These are phyloP conservation scores for Punica granatum DNA, from an alignment of 345 rosid genomes.

Conservation along the genomic window DNA sequence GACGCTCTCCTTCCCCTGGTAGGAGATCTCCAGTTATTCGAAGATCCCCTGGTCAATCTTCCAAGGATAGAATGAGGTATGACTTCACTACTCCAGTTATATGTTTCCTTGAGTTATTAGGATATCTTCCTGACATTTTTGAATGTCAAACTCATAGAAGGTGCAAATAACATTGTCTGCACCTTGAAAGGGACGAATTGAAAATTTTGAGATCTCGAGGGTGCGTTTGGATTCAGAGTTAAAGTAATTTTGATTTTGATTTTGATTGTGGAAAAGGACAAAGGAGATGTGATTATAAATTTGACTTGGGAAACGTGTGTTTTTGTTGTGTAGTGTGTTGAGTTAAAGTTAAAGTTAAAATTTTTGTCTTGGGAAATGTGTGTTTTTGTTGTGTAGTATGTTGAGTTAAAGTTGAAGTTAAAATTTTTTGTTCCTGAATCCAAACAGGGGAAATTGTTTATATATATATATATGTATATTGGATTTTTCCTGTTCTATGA, in stretches of 20 bases:
- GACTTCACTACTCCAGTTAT: background rate
- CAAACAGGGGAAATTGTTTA: no score
- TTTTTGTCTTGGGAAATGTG: no score
- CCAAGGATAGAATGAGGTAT: constrained; percentile 47
- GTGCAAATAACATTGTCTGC: background rate
- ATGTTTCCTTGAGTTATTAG: background rate
- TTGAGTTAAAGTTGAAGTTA: no score
- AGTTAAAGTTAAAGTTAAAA: no score
- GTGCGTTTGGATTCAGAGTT: no score
- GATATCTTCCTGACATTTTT: background rate
- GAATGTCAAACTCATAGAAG: background rate
- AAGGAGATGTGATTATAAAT: no score
- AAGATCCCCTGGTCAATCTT: constrained; percentile 36
- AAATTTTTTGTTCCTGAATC: no score
- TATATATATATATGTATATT: background rate
- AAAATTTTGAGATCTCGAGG: background rate
- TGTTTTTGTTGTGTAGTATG: no score
- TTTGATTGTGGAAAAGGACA: no score
- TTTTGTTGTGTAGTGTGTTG: no score
- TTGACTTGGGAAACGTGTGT: no score
- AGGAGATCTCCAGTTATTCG: constrained; percentile 27
- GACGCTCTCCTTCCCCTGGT: constrained; percentile 33
- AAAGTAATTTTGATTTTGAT: no score
- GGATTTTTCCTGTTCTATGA: background rate
- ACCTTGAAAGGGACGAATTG: background rate